phyloP scores from a whole-genome alignment of 2,329 filamentous ascomycete species.

The Seiridium unicorne region DNA sequence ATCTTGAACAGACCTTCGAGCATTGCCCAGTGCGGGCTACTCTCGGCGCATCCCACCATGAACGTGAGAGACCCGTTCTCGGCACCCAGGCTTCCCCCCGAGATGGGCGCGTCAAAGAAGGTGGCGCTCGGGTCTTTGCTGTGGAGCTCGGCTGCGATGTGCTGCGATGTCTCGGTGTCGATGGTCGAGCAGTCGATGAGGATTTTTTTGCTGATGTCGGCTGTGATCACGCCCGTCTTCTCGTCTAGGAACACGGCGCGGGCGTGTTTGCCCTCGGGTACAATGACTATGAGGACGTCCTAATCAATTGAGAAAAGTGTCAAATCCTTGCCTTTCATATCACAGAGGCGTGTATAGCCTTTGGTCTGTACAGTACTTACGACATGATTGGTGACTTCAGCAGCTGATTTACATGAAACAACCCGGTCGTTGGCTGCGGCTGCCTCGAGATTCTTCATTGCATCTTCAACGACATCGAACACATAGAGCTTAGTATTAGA shows the following conservation, averaged over 20 bases:
- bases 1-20: constrained; percentile 42
- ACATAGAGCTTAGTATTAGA: constrained; percentile 37
- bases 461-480: constrained; percentile 43
- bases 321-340: constrained; percentile 28
- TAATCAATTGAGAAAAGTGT: constrained; percentile 25
- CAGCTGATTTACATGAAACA: no score
- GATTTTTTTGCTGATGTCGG: constrained; percentile 32
- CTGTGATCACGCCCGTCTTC: constrained; percentile 44
- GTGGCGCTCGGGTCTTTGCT: constrained; percentile 12
- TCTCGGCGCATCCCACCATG: constrained; percentile 29
- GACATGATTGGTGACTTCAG: no score
- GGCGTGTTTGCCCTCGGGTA: constrained; percentile 68
- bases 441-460: constrained; percentile 38
- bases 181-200: constrained; percentile 76
- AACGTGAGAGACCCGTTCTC: constrained; percentile 31
- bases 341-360: constrained; percentile 35
- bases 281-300: constrained; percentile 67
- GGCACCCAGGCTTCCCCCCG: constrained; percentile 31
- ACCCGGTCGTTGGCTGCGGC: no score
- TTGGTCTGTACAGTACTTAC: not conserved
- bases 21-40: constrained; percentile 35
- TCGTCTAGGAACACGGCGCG: constrained; percentile 56
- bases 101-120: constrained; percentile 36
- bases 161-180: constrained; percentile 42
- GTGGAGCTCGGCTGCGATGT: constrained; percentile 36